phyloP scores from a whole-genome alignment of 306 rosid genomes.

The Dalbergia cochinchinensis region DNA sequence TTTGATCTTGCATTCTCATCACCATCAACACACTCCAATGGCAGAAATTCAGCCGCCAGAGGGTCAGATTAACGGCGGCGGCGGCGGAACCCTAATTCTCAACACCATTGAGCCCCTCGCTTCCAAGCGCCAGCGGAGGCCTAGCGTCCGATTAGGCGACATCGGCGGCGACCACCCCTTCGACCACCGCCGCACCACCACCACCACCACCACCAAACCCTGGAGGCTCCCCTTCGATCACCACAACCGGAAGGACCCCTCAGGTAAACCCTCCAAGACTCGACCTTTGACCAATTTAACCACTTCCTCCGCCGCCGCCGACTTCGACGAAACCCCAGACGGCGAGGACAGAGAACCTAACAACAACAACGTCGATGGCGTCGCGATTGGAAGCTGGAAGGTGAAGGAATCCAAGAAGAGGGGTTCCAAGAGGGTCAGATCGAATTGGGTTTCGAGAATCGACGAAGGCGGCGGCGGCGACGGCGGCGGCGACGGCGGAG shows the following conservation, averaged over 20 bases:
- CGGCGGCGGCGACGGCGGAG: slow-evolving; percentile 45
- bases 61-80: slow-evolving; percentile 66
- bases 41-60: slow-evolving; percentile 82
- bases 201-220: slow-evolving; percentile 51
- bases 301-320: slow-evolving; percentile 55
- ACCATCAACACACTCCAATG: slow-evolving; percentile 41
- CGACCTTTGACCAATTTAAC: slow-evolving; percentile 82
- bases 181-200: slow-evolving; percentile 67
- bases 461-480: slow-evolving; percentile 66
- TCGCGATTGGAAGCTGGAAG: slow-evolving; percentile 93
- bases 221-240: slow-evolving; percentile 67
- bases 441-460: slow-evolving; percentile 82
- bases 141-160: slow-evolving; percentile 94
- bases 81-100: slow-evolving; percentile 46
- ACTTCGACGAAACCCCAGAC: slow-evolving; percentile 72
- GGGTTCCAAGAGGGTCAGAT: slow-evolving; percentile 81
- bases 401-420: slow-evolving; percentile 82
- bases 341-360: slow-evolving; percentile 66
- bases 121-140: slow-evolving; percentile 88
- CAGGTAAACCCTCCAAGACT: slow-evolving; percentile 81
- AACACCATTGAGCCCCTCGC: slow-evolving; percentile 68
- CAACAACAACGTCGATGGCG: slow-evolving; percentile 61
- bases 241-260: slow-evolving; percentile 48
- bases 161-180: slow-evolving; percentile 95
- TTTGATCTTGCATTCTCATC: background rate